Evolutionary conservation across 1,284 basidiomycete species (phyloP), one percentile per base, ranked within the genome.

Genomic region (Caloboletus firmus): DNA sequence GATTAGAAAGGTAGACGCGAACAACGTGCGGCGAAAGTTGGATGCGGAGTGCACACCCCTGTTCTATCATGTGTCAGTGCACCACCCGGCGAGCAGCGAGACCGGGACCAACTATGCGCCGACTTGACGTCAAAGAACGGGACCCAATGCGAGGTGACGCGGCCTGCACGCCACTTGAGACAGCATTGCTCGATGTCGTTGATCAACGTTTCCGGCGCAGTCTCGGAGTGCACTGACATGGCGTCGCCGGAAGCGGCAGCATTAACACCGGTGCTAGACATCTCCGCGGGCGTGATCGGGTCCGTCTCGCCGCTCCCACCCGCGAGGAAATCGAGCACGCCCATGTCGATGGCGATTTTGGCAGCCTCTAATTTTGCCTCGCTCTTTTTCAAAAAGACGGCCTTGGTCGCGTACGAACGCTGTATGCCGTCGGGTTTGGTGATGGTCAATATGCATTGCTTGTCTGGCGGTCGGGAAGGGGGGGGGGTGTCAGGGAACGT

Each of bases 391-490:
- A 71, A 42, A 55, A 76, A 80, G 4, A 66, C 55, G 8, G 74
- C 66, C 30, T 76, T 72, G 0, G 81, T 80, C 18, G 75, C 73
- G 67, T 84, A 86, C 0, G 79, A 78, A 39, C 83, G 73, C 3
- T 68, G 67, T 2, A 67, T 55, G 11, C 81, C 83, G 32, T 78
- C 74, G 0, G 82, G 82, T 26, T 78, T 79, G 2, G 74, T 78
- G 50, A 86, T 78, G 1, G 81, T 83, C 37, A 86, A 63, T 47
- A 82, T 80, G 61, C 83, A 85, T 49, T 79, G 77, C 61, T 79
- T 82, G 51, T 63, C 83, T 85, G n/a, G 62, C 13, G 18, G 18
- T 26, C 15, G 13, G 4, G 28, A 35, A 87, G 74, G 5, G 26
- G 26, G 26, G 26, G n/a, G n/a, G n/a, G n/a, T n/a, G 37, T 60